Conservation (phyloP, 1,284 basidiomycete species). For the Apiotrichum montevideense region DNA sequence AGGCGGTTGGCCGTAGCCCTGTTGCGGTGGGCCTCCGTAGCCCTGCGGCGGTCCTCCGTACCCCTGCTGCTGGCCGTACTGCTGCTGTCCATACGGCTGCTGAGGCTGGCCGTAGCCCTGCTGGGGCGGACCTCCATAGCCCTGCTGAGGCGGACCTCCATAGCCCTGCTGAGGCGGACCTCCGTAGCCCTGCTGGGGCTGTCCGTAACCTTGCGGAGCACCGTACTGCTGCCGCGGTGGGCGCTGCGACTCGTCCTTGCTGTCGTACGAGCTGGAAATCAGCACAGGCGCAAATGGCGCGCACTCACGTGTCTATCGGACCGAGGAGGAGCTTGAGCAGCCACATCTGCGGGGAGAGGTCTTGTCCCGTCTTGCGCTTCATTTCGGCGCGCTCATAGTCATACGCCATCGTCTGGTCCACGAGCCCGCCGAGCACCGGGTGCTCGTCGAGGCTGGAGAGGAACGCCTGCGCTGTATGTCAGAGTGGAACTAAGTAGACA, state of each 20-base stretch:
- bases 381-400: constrained; percentile 15
- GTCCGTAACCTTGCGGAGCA: background rate
- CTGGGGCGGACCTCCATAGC: background rate
- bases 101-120: background rate
- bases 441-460: constrained; percentile 9
- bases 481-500: background rate
- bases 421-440: constrained; percentile 6
- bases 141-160: background rate
- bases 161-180: background rate
- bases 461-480: constrained; percentile 2
- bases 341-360: constrained; percentile 16
- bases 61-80: background rate
- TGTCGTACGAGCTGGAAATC: constrained; percentile 4
- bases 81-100: background rate
- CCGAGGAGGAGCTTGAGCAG: constrained; percentile 15
- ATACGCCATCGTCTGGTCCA: constrained; percentile 14
- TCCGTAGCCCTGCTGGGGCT: background rate
- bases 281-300: background rate
- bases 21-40: background rate
- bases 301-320: constrained; percentile 10
- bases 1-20: background rate
- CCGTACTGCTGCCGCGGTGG: background rate
- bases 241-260: constrained; percentile 9
- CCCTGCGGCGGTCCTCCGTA: background rate
- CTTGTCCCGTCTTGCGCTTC: background rate